Percentiles rank a stretch among this genome's conserved stretches.
Evolutionary conservation across 352 stramenopile species (phyloP).

Genomic region (Phytophthora syringae): DNA sequence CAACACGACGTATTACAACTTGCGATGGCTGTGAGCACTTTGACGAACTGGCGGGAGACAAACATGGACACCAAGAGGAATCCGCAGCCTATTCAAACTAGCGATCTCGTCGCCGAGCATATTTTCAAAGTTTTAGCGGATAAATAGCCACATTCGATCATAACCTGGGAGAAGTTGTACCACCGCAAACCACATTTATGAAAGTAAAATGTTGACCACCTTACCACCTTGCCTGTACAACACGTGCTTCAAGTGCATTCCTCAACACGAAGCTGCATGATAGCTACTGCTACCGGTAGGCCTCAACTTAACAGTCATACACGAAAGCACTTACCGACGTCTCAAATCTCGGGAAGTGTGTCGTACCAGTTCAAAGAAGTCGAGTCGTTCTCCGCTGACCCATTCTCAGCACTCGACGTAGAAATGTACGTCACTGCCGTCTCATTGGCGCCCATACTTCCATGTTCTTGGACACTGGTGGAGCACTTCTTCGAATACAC

Average conservation of each 20-base stretch:
- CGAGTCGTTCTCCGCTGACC: not conserved
- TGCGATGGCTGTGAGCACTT: conserved; percentile 42
- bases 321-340: not conserved
- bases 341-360: not conserved
- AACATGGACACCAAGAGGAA: not conserved
- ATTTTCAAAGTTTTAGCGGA: conserved; percentile 32
- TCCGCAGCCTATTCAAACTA: conserved; percentile 41
- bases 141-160: conserved; percentile 17
- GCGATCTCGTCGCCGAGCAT: conserved; percentile 50
- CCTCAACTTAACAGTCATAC: too few relatives aligned
- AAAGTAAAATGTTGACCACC: too few relatives aligned
- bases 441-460: not conserved
- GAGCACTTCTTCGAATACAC: not conserved
- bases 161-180: too few relatives aligned
- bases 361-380: conserved; percentile 1
- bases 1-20: conserved; percentile 19
- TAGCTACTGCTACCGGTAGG: too few relatives aligned
- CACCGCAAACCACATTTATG: too few relatives aligned
- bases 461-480: not conserved
- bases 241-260: too few relatives aligned
- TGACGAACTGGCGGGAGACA: conserved; percentile 32
- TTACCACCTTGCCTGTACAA: too few relatives aligned
- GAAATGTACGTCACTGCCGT: not conserved
- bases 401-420: not conserved
- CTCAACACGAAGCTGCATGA: too few relatives aligned